Percentiles rank a stretch among this genome's conserved stretches.
phyloP scores from a whole-genome alignment of 2,329 filamentous ascomycete genomes.

The Chrysoporthe deuterocubensis region DNA sequence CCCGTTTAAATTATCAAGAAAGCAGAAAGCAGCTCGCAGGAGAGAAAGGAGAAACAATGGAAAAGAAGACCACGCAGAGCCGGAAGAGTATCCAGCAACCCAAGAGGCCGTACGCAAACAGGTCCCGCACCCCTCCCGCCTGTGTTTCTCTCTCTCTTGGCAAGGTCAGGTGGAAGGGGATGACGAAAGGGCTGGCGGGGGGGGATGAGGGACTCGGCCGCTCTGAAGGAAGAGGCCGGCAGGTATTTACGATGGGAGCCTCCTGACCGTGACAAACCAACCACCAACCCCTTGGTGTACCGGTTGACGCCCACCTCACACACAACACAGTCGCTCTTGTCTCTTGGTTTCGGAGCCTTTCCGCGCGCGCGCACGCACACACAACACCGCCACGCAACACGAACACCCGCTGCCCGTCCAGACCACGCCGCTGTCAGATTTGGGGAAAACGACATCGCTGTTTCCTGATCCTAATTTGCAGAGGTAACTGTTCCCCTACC shows the following conservation, averaged over 20 bases:
- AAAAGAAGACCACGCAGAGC: constrained; percentile 22
- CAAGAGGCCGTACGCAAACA: constrained; percentile 26
- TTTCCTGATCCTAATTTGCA: constrained; percentile 30
- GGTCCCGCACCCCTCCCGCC: constrained; percentile 10
- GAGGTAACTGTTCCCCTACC: constrained; percentile 29
- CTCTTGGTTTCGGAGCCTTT: constrained; percentile 27
- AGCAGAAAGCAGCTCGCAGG: constrained; percentile 23
- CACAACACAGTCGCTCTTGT: constrained; percentile 27
- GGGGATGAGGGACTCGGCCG: constrained; percentile 7
- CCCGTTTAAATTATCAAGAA: constrained; percentile 29
- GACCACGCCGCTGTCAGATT: constrained; percentile 29
- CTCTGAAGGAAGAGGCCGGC: constrained; percentile 14
- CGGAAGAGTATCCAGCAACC: constrained; percentile 17
- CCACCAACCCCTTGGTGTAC: constrained; percentile 19
- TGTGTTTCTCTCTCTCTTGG: constrained; percentile 14
- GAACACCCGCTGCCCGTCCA: constrained; percentile 24
- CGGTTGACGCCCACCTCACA: constrained; percentile 26
- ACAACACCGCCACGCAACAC: constrained; percentile 21
- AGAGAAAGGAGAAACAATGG: constrained; percentile 28
- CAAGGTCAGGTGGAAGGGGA: constrained; percentile 6
- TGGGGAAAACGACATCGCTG: constrained; percentile 30
- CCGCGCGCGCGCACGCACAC: constrained; percentile 12
- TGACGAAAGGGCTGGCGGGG: constrained; percentile 12
- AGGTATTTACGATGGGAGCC: constrained; percentile 27
- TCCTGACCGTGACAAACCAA: constrained; percentile 19